Evolutionary conservation across 1,284 basidiomycete genomes (phyloP).

Genomic region (Moesziomyces parantarcticus): DNA sequence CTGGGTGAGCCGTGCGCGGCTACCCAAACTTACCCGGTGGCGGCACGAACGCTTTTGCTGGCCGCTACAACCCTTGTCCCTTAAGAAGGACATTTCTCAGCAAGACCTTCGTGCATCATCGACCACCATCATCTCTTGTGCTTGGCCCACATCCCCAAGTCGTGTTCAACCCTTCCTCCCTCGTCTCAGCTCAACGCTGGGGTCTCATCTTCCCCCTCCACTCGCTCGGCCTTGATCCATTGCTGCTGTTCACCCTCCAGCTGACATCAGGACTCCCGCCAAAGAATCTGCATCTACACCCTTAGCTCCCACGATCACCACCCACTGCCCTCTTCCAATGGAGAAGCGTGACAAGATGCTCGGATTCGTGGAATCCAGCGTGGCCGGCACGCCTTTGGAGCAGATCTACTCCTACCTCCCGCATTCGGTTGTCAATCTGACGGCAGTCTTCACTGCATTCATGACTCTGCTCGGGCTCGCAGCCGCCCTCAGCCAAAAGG

Average conservation of each 20-base stretch:
- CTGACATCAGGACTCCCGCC: background rate
- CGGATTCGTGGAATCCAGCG: constrained; percentile 17
- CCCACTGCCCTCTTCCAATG: background rate
- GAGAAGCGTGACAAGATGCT: constrained; percentile 12
- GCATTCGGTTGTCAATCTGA: constrained; percentile 29
- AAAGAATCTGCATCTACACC: background rate
- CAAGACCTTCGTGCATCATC: background rate
- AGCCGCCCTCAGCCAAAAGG: constrained; percentile 42
- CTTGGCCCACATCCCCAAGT: constrained; percentile 14
- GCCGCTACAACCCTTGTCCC: background rate
- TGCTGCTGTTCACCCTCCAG: background rate
- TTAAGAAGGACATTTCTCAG: constrained; percentile 22
- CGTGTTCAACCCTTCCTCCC: constrained; percentile 28
- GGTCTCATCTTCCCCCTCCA: constrained; percentile 2
- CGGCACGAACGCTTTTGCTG: background rate
- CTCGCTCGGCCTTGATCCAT: background rate
- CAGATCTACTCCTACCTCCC: constrained; percentile 36
- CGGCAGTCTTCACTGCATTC: constrained; percentile 18
- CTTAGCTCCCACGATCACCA: background rate
- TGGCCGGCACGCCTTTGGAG: constrained; percentile 34
- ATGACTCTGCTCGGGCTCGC: constrained; percentile 35
- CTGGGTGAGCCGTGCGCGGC: background rate
- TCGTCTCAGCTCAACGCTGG: constrained; percentile 43
- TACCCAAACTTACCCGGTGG: background rate
- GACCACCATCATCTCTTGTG: constrained; percentile 15